Conservation (phyloP, 1,284 basidiomycete species). For the Mycena citricolor region DNA sequence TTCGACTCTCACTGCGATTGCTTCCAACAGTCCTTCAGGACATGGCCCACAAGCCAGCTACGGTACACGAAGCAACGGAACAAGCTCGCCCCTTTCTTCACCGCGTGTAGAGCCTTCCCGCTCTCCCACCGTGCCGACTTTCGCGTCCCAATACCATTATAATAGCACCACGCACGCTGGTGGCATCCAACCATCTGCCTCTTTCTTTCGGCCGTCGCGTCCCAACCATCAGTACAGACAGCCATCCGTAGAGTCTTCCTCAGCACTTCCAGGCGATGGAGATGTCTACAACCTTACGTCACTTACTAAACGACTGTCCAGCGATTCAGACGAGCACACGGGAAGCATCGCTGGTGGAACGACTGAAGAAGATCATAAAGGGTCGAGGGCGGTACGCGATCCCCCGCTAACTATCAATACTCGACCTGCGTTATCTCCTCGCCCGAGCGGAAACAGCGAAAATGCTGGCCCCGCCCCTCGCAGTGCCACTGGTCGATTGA, state of each 20-base stretch:
- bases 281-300: constrained; percentile 33
- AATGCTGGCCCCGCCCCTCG: constrained; percentile 28
- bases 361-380: constrained; percentile 35
- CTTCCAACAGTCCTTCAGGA: constrained; percentile 25
- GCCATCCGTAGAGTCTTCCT: constrained; percentile 34
- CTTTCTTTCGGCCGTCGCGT: constrained; percentile 70
- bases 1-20: constrained; percentile 29
- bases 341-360: constrained; percentile 27
- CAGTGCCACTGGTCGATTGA: constrained; percentile 36
- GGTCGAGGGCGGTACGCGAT: constrained; percentile 60
- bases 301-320: constrained; percentile 28
- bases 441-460: too few species aligned
- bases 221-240: constrained; percentile 46
- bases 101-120: constrained; percentile 9
- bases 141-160: constrained; percentile 26
- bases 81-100: constrained; percentile 24
- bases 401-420: constrained; percentile 49
- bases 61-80: constrained; percentile 16
- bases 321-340: constrained; percentile 30
- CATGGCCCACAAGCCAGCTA: constrained; percentile 22
- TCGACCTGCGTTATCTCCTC: constrained; percentile 24
- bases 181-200: constrained; percentile 71
- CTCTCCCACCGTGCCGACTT: constrained; percentile 25
- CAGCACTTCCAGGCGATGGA: constrained; percentile 23
- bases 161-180: constrained; percentile 57